These are phyloP conservation scores for Solanum pimpinellifolium DNA, from an alignment of 257 asterid species.

Conservation along the genomic window DNA sequence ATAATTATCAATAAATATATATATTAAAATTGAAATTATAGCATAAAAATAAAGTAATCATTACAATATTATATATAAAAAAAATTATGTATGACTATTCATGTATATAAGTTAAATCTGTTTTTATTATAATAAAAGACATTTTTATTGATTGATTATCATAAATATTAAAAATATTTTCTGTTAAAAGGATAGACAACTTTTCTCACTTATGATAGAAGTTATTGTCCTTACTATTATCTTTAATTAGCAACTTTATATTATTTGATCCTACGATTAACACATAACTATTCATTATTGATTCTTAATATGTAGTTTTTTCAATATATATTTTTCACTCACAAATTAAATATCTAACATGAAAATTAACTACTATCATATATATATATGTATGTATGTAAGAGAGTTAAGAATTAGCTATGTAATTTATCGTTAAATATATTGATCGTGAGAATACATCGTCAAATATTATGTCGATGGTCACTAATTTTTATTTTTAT, in stretches of 20 bases:
- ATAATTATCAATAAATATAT: neutral
- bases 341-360: neutral
- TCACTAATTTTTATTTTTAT: neutral
- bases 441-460: rapidly evolving
- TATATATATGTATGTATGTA: no score
- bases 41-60: neutral
- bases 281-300: neutral
- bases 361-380: neutral
- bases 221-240: neutral
- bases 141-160: neutral
- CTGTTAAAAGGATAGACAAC: neutral
- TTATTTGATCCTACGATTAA: neutral
- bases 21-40: rapidly evolving
- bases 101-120: neutral
- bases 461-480: rapidly evolving
- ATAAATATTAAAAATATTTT: no score
- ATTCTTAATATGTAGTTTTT: neutral
- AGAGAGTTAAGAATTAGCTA: neutral
- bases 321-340: neutral
- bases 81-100: neutral
- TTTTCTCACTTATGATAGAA: neutral
- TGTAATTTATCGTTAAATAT: neutral
- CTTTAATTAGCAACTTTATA: neutral
- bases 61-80: no score
- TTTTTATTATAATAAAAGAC: neutral